These are phyloP conservation scores for Sonneratia alba DNA, from an alignment of 345 rosid species.

Conservation along the genomic window DNA sequence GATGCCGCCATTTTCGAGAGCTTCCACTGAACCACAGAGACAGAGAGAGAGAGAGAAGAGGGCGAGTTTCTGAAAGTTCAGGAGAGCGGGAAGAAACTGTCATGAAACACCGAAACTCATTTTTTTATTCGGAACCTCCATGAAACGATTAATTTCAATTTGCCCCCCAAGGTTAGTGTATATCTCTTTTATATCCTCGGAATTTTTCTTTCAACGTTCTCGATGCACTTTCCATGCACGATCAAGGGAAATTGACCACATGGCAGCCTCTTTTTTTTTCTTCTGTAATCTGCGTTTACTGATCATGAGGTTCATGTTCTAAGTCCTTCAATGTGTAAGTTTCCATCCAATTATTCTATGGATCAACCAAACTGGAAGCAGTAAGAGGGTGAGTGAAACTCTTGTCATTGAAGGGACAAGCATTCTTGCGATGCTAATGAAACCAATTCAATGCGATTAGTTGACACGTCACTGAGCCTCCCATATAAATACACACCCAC, in stretches of 20 bases:
- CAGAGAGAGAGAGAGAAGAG: not conserved
- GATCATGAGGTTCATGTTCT: too few species aligned
- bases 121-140: not conserved
- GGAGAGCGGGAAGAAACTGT: not conserved
- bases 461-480: not conserved
- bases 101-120: not conserved
- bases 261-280: too few species aligned
- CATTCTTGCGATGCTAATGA: not conserved
- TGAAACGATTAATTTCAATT: not conserved
- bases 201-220: too few species aligned
- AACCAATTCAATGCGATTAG: not conserved
- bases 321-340: too few species aligned
- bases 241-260: too few species aligned
- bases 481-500: not conserved
- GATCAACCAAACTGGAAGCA: too few species aligned
- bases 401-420: not conserved
- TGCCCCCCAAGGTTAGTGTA: not conserved
- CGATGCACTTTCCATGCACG: too few species aligned
- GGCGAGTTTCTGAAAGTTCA: not conserved
- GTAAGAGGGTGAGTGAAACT: not conserved
- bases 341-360: too few species aligned
- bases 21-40: not conserved
- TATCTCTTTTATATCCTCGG: too few species aligned
- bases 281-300: too few species aligned
- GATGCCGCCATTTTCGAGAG: not conserved